Evolutionary conservation across 768 basidiomycete species (phyloP).

Genomic region (Phaeolepiota aurea): DNA sequence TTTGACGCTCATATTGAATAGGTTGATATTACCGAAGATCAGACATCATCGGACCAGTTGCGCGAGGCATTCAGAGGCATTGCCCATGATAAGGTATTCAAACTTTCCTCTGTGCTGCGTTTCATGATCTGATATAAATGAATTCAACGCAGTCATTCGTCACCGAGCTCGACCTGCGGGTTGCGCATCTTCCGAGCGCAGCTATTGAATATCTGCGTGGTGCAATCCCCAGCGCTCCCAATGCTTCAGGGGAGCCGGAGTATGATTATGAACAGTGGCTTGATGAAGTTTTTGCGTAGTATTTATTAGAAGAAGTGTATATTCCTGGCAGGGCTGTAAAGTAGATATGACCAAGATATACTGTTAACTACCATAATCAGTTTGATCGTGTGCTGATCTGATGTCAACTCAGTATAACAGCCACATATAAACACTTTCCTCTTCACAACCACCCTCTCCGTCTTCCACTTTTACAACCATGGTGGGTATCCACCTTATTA

Average conservation of each 20-base stretch:
- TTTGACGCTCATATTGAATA: slow-evolving; percentile 20
- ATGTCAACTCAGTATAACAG: slow-evolving; percentile 13
- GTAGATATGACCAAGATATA: slow-evolving; percentile 2
- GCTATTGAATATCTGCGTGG: slow-evolving; percentile 78
- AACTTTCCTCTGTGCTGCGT: neutral
- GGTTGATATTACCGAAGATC: slow-evolving; percentile 96
- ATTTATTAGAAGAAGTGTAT: too few species aligned
- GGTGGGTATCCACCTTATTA: slow-evolving; percentile 12
- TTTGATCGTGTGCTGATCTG: slow-evolving; percentile 11
- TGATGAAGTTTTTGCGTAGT: slow-evolving; percentile 66
- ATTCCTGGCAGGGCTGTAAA: too few species aligned
- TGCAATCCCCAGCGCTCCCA: slow-evolving; percentile 59
- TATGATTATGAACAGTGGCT: slow-evolving; percentile 84
- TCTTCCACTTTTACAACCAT: slow-evolving; percentile 14
- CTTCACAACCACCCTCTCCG: slow-evolving; percentile 16
- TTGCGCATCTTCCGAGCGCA: slow-evolving; percentile 69
- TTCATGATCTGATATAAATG: slow-evolving; percentile 5
- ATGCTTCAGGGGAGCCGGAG: slow-evolving; percentile 52
- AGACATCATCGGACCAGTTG: slow-evolving; percentile 87
- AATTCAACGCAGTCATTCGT: slow-evolving; percentile 66
- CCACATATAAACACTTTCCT: slow-evolving; percentile 14
- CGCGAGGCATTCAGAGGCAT: slow-evolving; percentile 91
- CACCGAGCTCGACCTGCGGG: slow-evolving; percentile 84
- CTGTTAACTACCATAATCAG: slow-evolving; percentile 1
- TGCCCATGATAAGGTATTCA: slow-evolving; percentile 75